These are phyloP conservation scores for Vicia villosa DNA, from an alignment of 306 rosid genomes.

Conservation along the genomic window DNA sequence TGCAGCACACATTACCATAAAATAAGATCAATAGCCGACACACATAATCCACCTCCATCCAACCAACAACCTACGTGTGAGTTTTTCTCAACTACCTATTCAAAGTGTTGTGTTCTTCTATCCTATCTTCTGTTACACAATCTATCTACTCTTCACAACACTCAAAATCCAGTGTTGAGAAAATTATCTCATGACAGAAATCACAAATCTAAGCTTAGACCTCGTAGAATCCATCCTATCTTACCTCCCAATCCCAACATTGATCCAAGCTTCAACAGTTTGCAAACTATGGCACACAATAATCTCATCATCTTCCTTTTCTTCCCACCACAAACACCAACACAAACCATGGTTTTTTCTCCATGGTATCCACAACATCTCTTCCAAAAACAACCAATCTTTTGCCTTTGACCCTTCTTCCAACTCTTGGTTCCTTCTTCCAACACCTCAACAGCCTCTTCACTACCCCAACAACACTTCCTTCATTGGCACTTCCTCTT, in stretches of 20 bases:
- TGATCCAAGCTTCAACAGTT: conserved; percentile 61
- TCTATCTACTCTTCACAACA: background rate
- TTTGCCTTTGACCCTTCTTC: conserved; percentile 82
- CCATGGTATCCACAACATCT: conserved; percentile 75
- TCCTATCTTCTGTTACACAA: background rate
- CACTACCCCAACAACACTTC: conserved; percentile 44
- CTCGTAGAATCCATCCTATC: conserved; percentile 63
- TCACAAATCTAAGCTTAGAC: conserved; percentile 57
- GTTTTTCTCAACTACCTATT: background rate
- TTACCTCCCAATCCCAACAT: conserved; percentile 64
- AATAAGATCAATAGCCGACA: background rate
- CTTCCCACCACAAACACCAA: conserved; percentile 10
- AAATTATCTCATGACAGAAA: conserved; percentile 47
- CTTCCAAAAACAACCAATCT: conserved; percentile 74
- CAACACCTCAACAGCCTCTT: conserved; percentile 37
- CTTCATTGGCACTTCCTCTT: conserved; percentile 60
- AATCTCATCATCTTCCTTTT: conserved; percentile 54
- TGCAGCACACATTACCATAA: background rate
- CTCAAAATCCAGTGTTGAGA: background rate
- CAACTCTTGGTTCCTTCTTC: conserved; percentile 66
- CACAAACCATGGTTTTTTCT: conserved; percentile 77
- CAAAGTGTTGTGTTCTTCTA: background rate
- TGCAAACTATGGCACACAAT: conserved; percentile 73
- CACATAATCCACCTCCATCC: background rate
- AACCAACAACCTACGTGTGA: background rate